Evolutionary conservation across 495 filamentous ascomycete genomes (phyloP).

Genomic region (Annulohypoxylon maeteangense): DNA sequence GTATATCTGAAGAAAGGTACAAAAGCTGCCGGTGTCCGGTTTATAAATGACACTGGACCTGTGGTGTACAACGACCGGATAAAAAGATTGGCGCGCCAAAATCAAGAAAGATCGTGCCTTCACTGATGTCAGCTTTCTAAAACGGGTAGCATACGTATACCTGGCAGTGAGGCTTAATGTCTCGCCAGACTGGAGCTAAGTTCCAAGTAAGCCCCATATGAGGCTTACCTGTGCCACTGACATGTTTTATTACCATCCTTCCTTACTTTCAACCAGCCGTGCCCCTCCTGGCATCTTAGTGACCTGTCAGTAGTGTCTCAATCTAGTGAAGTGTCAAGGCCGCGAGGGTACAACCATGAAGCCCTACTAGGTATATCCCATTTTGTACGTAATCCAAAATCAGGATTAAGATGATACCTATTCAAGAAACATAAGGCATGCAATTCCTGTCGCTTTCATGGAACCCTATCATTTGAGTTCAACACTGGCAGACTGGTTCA

Average conservation of each 20-base stretch:
- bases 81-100: constrained; percentile 4
- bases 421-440: constrained; percentile 29
- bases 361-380: too few species aligned
- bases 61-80: constrained; percentile 10
- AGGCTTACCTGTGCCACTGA: constrained; percentile 14
- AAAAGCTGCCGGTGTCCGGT: constrained; percentile 7
- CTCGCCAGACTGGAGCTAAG: constrained; percentile 22
- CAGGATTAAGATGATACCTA: too few species aligned
- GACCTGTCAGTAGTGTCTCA: constrained; percentile 6
- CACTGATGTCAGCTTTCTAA: constrained; percentile 27
- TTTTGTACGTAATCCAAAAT: too few species aligned
- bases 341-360: not conserved
- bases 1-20: not conserved
- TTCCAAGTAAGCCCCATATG: constrained; percentile 22
- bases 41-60: constrained; percentile 22
- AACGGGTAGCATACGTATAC: constrained; percentile 21
- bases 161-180: not conserved
- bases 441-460: constrained; percentile 25
- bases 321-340: not conserved
- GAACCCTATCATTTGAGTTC: constrained; percentile 31
- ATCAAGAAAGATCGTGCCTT: constrained; percentile 16
- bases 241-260: constrained; percentile 15
- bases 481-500: too few species aligned
- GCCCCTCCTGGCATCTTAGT: not conserved
- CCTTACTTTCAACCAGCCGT: not conserved